phyloP scores from a whole-genome alignment of 495 filamentous ascomycete genomes.

The Xylaria longipes region DNA sequence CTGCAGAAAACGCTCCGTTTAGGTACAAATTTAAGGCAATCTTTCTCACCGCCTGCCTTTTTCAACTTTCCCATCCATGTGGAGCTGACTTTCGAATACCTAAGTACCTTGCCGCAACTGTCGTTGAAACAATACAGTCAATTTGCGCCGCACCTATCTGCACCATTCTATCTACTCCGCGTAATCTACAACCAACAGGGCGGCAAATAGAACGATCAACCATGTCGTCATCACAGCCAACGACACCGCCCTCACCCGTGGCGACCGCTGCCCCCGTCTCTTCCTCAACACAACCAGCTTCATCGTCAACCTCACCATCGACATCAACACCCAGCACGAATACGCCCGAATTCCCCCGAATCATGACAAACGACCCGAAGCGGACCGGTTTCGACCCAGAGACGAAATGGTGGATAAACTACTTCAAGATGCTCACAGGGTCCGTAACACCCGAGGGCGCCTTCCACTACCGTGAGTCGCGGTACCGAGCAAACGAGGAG shows the following conservation, averaged over 20 bases:
- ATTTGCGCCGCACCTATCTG: neutral
- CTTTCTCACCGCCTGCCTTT: slow-evolving; percentile 21
- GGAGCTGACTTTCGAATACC: neutral
- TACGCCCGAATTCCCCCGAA: slow-evolving; percentile 33
- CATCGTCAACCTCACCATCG: slow-evolving; percentile 19
- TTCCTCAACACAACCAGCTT: slow-evolving; percentile 23
- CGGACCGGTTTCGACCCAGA: slow-evolving; percentile 67
- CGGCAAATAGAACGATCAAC: neutral
- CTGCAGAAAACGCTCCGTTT: neutral
- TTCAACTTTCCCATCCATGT: neutral
- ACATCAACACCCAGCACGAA: slow-evolving; percentile 6
- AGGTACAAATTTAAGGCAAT: neutral
- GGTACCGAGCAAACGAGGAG: slow-evolving; percentile 69
- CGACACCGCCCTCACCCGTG: slow-evolving; percentile 16
- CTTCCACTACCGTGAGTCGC: slow-evolving; percentile 71
- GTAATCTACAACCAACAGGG: no score
- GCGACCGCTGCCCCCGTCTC: slow-evolving; percentile 7
- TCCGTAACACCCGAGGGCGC: slow-evolving; percentile 70
- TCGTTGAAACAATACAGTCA: neutral
- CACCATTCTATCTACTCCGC: neutral
- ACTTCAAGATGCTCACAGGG: slow-evolving; percentile 77
- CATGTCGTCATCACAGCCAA: slow-evolving; percentile 35
- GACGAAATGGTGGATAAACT: slow-evolving; percentile 74
- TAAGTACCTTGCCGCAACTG: neutral
- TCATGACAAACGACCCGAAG: slow-evolving; percentile 54